Percentiles rank a stretch among this genome's conserved stretches.
phyloP scores from a whole-genome alignment of 495 filamentous ascomycete species.

The Saxophila tyrrhenica region DNA sequence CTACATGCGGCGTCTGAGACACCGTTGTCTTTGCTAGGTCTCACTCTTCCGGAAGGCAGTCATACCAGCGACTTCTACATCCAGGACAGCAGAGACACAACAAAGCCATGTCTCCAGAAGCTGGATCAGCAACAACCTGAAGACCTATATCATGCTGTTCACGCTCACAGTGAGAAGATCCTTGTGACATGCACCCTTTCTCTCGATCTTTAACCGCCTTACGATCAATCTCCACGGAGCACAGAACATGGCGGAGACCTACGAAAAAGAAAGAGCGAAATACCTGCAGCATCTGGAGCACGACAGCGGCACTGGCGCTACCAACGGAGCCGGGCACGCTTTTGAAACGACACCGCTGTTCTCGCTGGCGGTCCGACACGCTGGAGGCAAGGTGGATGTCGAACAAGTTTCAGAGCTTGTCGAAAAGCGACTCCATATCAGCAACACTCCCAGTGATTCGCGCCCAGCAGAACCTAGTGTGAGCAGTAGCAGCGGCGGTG shows the following conservation, averaged over 20 bases:
- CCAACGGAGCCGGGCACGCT: neutral
- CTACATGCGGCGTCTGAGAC: no score
- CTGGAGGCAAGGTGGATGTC: neutral
- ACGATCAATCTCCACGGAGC: no score
- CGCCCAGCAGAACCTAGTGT: no score
- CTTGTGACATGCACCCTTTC: no score
- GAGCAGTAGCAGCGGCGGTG: neutral
- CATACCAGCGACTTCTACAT: neutral
- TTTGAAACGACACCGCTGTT: constrained; percentile 10
- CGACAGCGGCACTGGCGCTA: neutral
- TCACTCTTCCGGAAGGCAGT: neutral
- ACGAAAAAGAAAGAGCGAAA: neutral
- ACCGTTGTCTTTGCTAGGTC: no score
- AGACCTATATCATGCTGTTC: no score
- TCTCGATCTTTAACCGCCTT: no score
- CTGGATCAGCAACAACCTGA: neutral
- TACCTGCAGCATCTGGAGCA: neutral
- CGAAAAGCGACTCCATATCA: no score
- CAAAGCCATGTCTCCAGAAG: neutral
- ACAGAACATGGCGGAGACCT: neutral
- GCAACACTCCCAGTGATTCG: no score
- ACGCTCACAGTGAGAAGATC: no score
- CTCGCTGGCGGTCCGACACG: constrained; percentile 1
- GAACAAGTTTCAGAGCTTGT: no score
- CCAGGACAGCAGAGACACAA: neutral